Base-by-base conservation (phyloP, 208 protist species). In the Wallacemonas rigidus region DNA sequence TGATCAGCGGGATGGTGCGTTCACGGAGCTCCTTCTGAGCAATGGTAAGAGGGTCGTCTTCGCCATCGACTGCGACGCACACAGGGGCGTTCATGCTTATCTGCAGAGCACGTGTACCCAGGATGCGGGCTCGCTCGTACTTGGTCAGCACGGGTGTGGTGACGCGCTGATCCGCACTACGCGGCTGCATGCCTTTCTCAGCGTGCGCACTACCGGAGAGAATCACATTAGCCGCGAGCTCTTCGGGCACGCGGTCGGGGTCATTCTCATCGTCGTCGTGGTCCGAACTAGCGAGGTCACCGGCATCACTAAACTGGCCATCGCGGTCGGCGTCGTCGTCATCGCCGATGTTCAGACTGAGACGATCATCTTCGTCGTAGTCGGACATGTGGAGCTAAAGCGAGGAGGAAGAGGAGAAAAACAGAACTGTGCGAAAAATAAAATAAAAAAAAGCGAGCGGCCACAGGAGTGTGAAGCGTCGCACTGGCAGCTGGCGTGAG, bases 31-130 rank as follows among this genome's bases (percentile, higher is more conserved):
- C 98, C 81, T 99, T 99, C 75, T 95, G 85, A 0, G 99, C 99
- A 74, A 99, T 99, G 50, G 97, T 82, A 15, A 99, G 86, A 9
- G 99, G 98, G 86, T 99, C 99, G 2, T 97, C 99, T 76, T 99
- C 97, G 11, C 98, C 98, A 67, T 99, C 89, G 9, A 99, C 58
- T 36, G 98, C 90, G 14, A 99, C 97, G 70, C 99, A 91, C 11
- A 99, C 93, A 2, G 98, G 98, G 12, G 99, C 99, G 68, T 98
- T 99, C 96, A 99, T 98, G 82, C 91, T 97, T 48, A 99, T 99
- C 85, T 99, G 99, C 71, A 99, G 82, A 26, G 99, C 98, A 26
- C 99, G 91, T 15, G 98, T 98, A 54, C 99, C 99, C 7, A 99
- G 92, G 36, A 99, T 76, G 54, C 99, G 87, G 2, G 99, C 99